Evolutionary conservation across 2,329 filamentous ascomycete genomes (phyloP).

Genomic region (Aspergillus sp.): DNA sequence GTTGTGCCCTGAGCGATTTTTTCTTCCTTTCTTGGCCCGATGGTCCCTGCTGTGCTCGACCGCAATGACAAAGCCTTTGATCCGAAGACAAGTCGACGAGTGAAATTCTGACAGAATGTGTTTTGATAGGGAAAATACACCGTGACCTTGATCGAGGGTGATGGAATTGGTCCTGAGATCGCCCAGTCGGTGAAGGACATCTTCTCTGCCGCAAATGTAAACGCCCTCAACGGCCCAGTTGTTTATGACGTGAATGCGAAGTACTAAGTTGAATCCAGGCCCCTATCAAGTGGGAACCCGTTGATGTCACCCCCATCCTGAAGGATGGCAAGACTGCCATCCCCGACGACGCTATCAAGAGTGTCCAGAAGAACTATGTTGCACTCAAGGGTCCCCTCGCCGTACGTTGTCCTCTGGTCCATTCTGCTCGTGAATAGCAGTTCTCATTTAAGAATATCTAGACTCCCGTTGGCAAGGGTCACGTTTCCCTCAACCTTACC

Average conservation of each 20-base stretch:
- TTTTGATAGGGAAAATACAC: constrained; percentile 77
- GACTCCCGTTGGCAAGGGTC: constrained; percentile 96
- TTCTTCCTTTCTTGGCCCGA: constrained; percentile 16
- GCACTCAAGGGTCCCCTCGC: constrained; percentile 97
- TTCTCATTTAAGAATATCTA: constrained; percentile 36
- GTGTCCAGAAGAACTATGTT: constrained; percentile 92
- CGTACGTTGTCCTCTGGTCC: constrained; percentile 49
- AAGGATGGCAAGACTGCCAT: constrained; percentile 96
- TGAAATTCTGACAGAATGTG: constrained; percentile 10
- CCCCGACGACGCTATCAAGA: constrained; percentile 85
- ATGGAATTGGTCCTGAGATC: constrained; percentile 98
- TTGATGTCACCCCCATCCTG: constrained; percentile 89
- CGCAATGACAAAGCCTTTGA: background rate
- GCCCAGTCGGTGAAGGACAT: constrained; percentile 98
- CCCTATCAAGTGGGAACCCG: constrained; percentile 93
- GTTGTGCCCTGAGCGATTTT: constrained; percentile 33
- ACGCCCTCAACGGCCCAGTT: constrained; percentile 1
- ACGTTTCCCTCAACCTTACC: constrained; percentile 97
- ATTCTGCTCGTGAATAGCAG: background rate
- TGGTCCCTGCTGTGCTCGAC: constrained; percentile 22
- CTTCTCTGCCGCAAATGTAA: constrained; percentile 87
- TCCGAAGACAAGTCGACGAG: background rate
- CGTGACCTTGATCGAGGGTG: constrained; percentile 96
- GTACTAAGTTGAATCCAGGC: constrained; percentile 52
- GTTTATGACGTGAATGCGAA: constrained; percentile 1